Evolutionary conservation across 768 basidiomycete species (phyloP).

Genomic region (Mycena filopes): DNA sequence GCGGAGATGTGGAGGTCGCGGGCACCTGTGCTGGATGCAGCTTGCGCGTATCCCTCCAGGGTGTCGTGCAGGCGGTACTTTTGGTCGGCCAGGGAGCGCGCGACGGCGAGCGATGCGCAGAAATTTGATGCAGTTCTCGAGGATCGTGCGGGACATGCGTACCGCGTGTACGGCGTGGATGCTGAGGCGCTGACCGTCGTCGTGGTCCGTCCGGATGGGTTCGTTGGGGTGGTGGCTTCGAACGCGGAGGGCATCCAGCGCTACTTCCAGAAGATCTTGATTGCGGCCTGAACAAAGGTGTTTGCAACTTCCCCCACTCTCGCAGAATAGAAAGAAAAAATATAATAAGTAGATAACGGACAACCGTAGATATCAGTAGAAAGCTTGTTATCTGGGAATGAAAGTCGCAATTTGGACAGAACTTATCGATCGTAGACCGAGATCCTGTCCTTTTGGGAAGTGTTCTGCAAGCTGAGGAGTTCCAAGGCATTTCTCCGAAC

Average conservation of each 20-base stretch:
- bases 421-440: too few relatives aligned
- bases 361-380: too few relatives aligned
- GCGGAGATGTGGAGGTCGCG: neutral
- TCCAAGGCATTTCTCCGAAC: too few relatives aligned
- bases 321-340: too few relatives aligned
- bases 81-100: neutral
- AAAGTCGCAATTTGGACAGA: too few relatives aligned
- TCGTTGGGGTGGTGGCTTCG: constrained; percentile 25
- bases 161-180: constrained; percentile 17
- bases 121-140: constrained; percentile 7
- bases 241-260: constrained; percentile 5
- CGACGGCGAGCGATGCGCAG: neutral
- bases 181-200: constrained; percentile 19
- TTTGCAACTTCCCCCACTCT: too few relatives aligned
- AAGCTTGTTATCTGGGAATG: too few relatives aligned
- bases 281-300: too few relatives aligned
- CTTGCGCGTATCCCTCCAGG: neutral
- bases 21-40: neutral
- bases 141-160: constrained; percentile 31
- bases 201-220: constrained; percentile 32
- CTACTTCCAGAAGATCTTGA: neutral
- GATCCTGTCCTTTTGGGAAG: too few relatives aligned
- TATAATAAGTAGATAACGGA: too few relatives aligned
- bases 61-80: neutral
- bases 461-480: too few relatives aligned